These are phyloP conservation scores for Clavispora phyllophila DNA, from an alignment of 805 yeast genomes.

Conservation along the genomic window DNA sequence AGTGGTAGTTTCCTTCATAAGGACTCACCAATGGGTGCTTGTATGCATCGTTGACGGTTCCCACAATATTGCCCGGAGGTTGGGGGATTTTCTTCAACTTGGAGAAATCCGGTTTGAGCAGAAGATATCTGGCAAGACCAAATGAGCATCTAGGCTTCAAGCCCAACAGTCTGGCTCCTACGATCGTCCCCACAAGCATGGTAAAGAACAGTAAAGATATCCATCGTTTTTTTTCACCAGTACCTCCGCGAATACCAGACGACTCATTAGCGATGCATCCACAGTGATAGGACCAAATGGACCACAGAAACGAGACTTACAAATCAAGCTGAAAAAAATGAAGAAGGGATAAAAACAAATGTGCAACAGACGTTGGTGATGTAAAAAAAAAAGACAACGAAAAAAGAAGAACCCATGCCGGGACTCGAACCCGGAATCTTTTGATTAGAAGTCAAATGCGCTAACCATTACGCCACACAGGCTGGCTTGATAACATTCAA, in stretches of 20 bases:
- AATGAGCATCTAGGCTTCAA: constrained; percentile 1
- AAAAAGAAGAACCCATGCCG: constrained; percentile 16
- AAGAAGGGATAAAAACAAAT: too few relatives aligned
- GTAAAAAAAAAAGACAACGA: too few relatives aligned
- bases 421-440: constrained; percentile 22
- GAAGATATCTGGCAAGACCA: constrained; percentile 10
- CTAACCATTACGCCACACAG: constrained; percentile 22
- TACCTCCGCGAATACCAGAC: background rate
- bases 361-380: too few relatives aligned
- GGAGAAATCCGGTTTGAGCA: constrained; percentile 42
- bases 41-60: constrained; percentile 91
- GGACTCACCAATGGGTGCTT: constrained; percentile 57
- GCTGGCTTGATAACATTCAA: constrained; percentile 2
- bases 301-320: too few relatives aligned
- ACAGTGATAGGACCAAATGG: too few relatives aligned
- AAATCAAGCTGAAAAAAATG: too few relatives aligned
- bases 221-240: constrained; percentile 1
- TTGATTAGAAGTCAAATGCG: constrained; percentile 21
- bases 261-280: background rate
- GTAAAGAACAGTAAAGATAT: background rate
- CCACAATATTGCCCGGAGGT: constrained; percentile 86
- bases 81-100: constrained; percentile 57
- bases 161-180: constrained; percentile 8
- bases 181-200: constrained; percentile 8
- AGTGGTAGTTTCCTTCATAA: constrained; percentile 82